Conservation (phyloP, 2,329 filamentous ascomycete species). For the Fusarium napiforme region DNA sequence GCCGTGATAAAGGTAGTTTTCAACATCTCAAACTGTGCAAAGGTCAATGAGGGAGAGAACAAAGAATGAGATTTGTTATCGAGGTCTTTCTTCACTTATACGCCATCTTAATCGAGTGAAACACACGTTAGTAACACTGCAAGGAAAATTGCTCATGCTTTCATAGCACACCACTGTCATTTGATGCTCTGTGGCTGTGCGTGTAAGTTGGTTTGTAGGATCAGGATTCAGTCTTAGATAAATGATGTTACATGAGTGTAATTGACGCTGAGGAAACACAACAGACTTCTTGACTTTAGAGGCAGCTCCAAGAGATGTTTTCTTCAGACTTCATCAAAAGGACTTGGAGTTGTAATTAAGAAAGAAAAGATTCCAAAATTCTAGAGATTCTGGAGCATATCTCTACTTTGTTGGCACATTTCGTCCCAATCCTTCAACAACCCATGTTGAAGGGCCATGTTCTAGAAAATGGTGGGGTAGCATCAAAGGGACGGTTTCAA, state of each 20-base stretch:
- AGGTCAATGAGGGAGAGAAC: neutral
- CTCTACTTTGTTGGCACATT: neutral
- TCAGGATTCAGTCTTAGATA: neutral
- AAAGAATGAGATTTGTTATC: neutral
- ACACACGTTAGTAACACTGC: neutral
- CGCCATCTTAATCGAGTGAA: neutral
- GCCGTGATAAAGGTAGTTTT: constrained; percentile 11
- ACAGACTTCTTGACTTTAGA: neutral
- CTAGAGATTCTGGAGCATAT: neutral
- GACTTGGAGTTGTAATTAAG: fast-evolving
- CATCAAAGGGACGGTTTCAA: neutral
- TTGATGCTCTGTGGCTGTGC: neutral
- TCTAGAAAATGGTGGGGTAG: neutral
- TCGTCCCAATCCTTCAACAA: neutral
- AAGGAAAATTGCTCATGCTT: neutral
- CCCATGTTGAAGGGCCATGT: neutral
- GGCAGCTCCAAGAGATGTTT: neutral
- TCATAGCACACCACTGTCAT: neutral
- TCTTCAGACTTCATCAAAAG: neutral
- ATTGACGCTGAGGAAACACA: neutral
- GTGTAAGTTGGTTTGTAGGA: neutral
- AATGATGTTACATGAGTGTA: neutral
- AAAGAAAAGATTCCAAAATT: neutral
- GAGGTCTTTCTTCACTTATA: neutral
- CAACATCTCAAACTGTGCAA: constrained; percentile 10